These are phyloP conservation scores for Hypericum androsaemum DNA, from an alignment of 345 rosid species.

Conservation along the genomic window DNA sequence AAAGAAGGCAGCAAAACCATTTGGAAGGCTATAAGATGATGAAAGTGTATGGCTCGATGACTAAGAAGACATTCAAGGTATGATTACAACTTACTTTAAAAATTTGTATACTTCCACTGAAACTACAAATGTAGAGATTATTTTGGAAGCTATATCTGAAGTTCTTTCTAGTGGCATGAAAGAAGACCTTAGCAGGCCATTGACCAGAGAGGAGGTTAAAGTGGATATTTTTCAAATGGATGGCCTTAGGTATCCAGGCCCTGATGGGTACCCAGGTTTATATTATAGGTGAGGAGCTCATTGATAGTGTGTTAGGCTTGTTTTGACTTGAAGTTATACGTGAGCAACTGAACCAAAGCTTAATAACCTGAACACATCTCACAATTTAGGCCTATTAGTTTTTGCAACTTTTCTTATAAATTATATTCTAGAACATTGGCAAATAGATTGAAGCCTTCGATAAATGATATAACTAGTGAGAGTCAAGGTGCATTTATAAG, in stretches of 20 bases:
- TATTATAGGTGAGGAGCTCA: neutral
- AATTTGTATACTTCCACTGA: neutral
- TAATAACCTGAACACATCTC: neutral
- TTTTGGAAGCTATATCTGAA: neutral
- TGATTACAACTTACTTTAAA: neutral
- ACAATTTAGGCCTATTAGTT: neutral
- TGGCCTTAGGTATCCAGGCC: neutral
- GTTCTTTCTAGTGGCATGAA: neutral
- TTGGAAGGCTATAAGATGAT: neutral
- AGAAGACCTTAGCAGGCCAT: neutral
- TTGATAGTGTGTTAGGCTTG: neutral
- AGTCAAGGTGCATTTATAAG: neutral
- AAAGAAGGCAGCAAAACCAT: no score
- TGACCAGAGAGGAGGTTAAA: neutral
- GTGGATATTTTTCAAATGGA: neutral
- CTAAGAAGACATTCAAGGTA: no score
- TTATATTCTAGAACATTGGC: neutral
- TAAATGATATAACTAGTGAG: neutral
- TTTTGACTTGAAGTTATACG: neutral
- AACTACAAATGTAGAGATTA: neutral
- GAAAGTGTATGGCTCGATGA: neutral
- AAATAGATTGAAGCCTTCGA: neutral
- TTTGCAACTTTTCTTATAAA: neutral
- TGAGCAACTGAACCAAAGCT: neutral
- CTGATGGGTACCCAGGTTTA: neutral